Percentiles rank a stretch among this genome's conserved stretches.
phyloP scores from a whole-genome alignment of 208 protist genomes.

The Strigomonas culicis region DNA sequence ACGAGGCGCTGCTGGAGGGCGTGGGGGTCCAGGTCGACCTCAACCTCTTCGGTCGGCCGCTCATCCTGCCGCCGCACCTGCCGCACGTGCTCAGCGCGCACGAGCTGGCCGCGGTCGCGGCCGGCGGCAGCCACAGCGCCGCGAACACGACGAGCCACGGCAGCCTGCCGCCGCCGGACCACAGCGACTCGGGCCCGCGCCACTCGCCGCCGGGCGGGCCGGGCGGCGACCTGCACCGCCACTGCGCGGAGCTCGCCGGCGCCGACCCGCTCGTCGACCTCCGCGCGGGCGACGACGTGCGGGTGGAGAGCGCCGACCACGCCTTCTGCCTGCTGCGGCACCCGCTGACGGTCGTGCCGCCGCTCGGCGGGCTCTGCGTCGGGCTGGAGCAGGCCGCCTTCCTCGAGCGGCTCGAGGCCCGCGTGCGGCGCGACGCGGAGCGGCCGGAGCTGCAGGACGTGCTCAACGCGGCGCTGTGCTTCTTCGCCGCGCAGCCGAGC shows the following conservation, averaged over 20 bases:
- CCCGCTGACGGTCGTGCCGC: constrained; percentile 40
- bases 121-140: background rate
- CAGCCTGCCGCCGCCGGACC: too few species aligned
- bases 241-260: too few species aligned
- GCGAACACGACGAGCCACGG: background rate
- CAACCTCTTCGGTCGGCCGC: constrained; percentile 48
- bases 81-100: background rate
- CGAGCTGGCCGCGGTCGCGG: background rate
- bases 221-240: background rate
- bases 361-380: constrained; percentile 42
- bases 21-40: constrained; percentile 32
- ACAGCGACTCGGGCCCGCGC: background rate
- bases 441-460: constrained; percentile 21
- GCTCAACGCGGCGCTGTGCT: constrained; percentile 32
- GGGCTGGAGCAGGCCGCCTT: constrained; percentile 32
- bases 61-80: background rate
- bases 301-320: background rate
- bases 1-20: constrained; percentile 35
- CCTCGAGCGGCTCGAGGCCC: constrained; percentile 23
- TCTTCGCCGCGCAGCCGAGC: constrained; percentile 17
- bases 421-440: constrained; percentile 21
- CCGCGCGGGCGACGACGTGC: too few species aligned
- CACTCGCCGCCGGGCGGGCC: background rate
- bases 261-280: too few species aligned
- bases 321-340: constrained; percentile 22